Evolutionary conservation across 2,329 filamentous ascomycete genomes (phyloP).

Genomic region (Delphinella strobiligena): DNA sequence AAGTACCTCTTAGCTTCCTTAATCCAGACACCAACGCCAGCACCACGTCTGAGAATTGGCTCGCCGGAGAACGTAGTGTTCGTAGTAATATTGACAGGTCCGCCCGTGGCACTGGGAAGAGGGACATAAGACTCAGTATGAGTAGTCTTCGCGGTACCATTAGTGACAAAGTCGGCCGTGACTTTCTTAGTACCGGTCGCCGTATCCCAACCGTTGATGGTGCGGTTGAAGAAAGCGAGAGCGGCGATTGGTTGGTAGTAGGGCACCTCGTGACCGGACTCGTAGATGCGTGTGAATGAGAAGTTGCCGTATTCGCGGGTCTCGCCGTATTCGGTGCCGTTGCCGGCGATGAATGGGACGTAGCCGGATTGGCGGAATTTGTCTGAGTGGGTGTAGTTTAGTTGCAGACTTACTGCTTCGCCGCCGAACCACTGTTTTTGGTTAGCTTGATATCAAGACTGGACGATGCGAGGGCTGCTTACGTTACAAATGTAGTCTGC

Average conservation of each 20-base stretch:
- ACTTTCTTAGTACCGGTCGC: slow-evolving; percentile 23
- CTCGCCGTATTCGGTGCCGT: slow-evolving; percentile 28
- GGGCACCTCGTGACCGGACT: slow-evolving; percentile 29
- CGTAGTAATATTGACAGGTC: too few species aligned
- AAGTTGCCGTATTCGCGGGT: slow-evolving; percentile 22
- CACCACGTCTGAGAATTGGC: too few species aligned
- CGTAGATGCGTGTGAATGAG: slow-evolving; percentile 20
- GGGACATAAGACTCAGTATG: slow-evolving; percentile 27
- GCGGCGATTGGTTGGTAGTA: slow-evolving; percentile 28
- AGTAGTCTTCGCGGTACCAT: slow-evolving; percentile 24
- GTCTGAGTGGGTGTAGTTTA: slow-evolving; percentile 25
- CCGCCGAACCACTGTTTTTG: slow-evolving; percentile 38
- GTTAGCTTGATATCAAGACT: slow-evolving; percentile 17
- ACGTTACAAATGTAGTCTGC: slow-evolving; percentile 14
- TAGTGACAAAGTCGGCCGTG: slow-evolving; percentile 21
- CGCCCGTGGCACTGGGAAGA: slow-evolving; percentile 12
- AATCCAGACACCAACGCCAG: too few species aligned
- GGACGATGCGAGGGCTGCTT: not conserved
- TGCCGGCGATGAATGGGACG: slow-evolving; percentile 22
- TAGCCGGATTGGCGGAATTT: slow-evolving; percentile 19
- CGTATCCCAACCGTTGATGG: slow-evolving; percentile 23
- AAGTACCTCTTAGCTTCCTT: too few species aligned
- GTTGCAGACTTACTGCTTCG: slow-evolving; percentile 35
- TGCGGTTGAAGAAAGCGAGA: slow-evolving; percentile 24
- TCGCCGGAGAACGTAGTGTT: too few species aligned